phyloP scores from a whole-genome alignment of 2,329 filamentous ascomycete species.

The Madurella fahalii region DNA sequence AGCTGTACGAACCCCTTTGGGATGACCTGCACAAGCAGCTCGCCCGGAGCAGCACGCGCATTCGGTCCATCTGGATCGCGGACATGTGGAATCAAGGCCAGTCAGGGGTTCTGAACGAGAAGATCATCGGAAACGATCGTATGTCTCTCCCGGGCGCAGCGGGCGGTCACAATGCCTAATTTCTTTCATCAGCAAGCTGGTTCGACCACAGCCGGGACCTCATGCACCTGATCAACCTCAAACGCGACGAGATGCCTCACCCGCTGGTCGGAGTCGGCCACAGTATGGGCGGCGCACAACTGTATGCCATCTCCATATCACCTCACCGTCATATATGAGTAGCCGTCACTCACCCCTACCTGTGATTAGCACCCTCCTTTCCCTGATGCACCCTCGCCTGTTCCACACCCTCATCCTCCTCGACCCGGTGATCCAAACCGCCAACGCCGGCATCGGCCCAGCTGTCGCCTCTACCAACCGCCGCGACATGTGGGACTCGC shows the following conservation, averaged over 20 bases:
- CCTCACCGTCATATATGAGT: not conserved
- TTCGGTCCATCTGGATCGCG: constrained; percentile 83
- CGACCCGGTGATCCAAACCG: constrained; percentile 72
- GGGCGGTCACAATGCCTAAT: too few species aligned
- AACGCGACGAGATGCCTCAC: constrained; percentile 72
- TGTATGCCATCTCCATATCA: not conserved
- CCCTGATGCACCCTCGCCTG: constrained; percentile 76
- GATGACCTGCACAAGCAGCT: constrained; percentile 67
- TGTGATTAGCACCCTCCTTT: constrained; percentile 36
- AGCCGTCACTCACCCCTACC: not conserved
- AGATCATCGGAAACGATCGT: constrained; percentile 72
- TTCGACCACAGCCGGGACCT: constrained; percentile 81
- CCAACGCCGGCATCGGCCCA: constrained; percentile 43
- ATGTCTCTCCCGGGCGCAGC: too few species aligned
- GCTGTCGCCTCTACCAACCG: constrained; percentile 61
- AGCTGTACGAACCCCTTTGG: constrained; percentile 90
- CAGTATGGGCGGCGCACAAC: constrained; percentile 65
- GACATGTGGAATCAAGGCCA: constrained; percentile 83
- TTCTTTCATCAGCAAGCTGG: constrained; percentile 63
- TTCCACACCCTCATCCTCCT: constrained; percentile 71
- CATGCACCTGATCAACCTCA: constrained; percentile 77
- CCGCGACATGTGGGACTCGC: constrained; percentile 78
- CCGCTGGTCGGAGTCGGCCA: constrained; percentile 84
- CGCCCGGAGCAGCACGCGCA: constrained; percentile 57
- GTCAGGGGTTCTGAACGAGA: constrained; percentile 74